These are phyloP conservation scores for Candida neerlandica DNA, from an alignment of 1,139 yeast species.

Conservation along the genomic window DNA sequence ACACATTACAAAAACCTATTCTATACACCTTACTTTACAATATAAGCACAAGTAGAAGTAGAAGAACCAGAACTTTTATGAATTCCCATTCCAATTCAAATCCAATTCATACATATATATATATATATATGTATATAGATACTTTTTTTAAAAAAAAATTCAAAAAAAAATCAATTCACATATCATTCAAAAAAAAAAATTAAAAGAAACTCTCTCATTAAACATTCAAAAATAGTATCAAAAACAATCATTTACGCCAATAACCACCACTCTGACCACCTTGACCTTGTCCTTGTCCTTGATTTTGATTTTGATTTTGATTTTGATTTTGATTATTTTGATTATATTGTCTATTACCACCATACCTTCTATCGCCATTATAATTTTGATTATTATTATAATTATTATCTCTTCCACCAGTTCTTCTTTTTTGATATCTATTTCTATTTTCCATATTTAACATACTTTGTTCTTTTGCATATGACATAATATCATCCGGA, in stretches of 20 bases:
- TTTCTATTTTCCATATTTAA: constrained; percentile 54
- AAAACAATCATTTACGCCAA: constrained; percentile 1
- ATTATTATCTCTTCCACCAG: constrained; percentile 22
- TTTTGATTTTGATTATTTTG: constrained; percentile 7
- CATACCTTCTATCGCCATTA: constrained; percentile 6
- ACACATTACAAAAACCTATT: constrained; percentile 1
- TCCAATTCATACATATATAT: neutral
- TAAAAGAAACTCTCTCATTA: too few relatives aligned
- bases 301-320: constrained; percentile 3
- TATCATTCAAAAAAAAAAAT: constrained; percentile 1
- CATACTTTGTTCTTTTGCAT: constrained; percentile 69
- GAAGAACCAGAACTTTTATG: neutral
- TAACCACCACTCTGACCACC: constrained; percentile 1
- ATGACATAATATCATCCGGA: constrained; percentile 69
- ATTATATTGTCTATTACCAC: constrained; percentile 7
- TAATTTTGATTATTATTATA: constrained; percentile 10
- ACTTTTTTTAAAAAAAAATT: too few relatives aligned
- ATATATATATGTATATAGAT: too few relatives aligned
- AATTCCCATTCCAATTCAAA: neutral
- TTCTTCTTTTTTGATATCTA: constrained; percentile 50
- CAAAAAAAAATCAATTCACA: neutral
- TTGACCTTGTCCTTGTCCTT: too few relatives aligned
- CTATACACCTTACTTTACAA: neutral
- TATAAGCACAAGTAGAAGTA: too few relatives aligned
- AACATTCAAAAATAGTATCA: neutral